Evolutionary conservation across 495 filamentous ascomycete genomes (phyloP).

Genomic region (Acidiella bohemica): DNA sequence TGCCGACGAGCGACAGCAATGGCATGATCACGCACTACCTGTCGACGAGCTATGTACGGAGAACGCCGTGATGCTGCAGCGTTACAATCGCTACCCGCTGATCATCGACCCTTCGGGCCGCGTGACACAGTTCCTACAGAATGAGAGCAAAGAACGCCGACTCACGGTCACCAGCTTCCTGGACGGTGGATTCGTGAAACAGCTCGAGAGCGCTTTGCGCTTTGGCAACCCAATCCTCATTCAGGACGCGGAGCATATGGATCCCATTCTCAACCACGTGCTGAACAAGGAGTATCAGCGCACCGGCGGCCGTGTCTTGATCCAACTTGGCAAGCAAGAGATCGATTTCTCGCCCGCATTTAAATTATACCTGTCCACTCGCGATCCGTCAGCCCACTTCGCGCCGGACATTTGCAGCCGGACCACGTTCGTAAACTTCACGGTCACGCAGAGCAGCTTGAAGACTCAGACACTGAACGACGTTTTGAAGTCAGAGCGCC

Average conservation of each 20-base stretch:
- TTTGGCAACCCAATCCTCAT: constrained; percentile 98
- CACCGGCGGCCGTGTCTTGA: constrained; percentile 95
- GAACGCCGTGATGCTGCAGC: constrained; percentile 91
- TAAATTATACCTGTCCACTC: constrained; percentile 85
- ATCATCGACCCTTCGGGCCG: constrained; percentile 97
- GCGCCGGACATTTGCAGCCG: constrained; percentile 97
- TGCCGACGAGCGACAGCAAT: constrained; percentile 83
- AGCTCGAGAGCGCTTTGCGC: constrained; percentile 86
- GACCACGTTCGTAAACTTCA: constrained; percentile 98
- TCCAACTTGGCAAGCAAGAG: constrained; percentile 95
- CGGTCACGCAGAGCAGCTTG: constrained; percentile 94
- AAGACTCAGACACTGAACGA: constrained; percentile 96
- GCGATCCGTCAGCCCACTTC: constrained; percentile 92
- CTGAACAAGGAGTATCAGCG: constrained; percentile 99
- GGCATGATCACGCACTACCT: constrained; percentile 88
- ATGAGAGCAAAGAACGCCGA: constrained; percentile 80
- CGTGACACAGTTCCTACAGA: constrained; percentile 85
- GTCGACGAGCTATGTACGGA: constrained; percentile 99
- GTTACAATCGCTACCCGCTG: constrained; percentile 95
- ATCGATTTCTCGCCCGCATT: constrained; percentile 98
- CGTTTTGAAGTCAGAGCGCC: constrained; percentile 89
- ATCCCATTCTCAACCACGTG: constrained; percentile 95
- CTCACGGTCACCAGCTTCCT: constrained; percentile 96
- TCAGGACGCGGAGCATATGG: constrained; percentile 92
- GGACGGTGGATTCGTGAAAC: constrained; percentile 95